Evolutionary conservation across 805 yeast genomes (phyloP).

Genomic region (Nakazawaea ambrosiae): DNA sequence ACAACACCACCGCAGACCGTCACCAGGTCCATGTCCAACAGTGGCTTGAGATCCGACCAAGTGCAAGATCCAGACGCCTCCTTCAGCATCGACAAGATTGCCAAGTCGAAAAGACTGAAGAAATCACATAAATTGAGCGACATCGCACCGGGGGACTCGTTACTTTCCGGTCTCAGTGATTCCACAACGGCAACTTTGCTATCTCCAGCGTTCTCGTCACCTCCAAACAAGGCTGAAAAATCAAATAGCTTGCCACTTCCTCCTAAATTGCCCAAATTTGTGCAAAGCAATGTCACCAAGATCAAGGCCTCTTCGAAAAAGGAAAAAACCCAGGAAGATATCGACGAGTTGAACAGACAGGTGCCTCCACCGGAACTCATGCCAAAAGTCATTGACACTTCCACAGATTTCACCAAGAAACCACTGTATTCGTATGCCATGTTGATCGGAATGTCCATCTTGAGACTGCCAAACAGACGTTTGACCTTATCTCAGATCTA

Average conservation of each 20-base stretch:
- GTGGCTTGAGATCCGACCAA: conserved; percentile 6
- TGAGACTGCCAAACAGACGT: conserved; percentile 67
- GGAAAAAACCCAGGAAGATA: conserved; percentile 12
- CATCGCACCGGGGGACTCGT: no score
- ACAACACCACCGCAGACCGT: conserved; percentile 32
- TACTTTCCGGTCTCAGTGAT: no score
- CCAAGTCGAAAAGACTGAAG: conserved; percentile 2
- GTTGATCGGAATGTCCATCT: conserved; percentile 85
- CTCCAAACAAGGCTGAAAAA: conserved; percentile 16
- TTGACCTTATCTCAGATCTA: conserved; percentile 81
- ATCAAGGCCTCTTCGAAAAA: conserved; percentile 13
- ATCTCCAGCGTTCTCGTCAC: conserved; percentile 42
- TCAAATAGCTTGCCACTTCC: conserved; percentile 8
- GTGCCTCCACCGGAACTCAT: conserved; percentile 31
- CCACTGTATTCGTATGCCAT: conserved; percentile 96
- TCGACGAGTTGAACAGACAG: conserved; percentile 12
- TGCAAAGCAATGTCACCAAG: conserved; percentile 10
- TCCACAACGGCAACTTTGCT: conserved; percentile 12
- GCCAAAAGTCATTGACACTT: conserved; percentile 42
- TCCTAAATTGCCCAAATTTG: conserved; percentile 12
- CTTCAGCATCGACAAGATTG: not conserved
- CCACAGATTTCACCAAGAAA: conserved; percentile 36
- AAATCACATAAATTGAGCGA: conserved; percentile 1
- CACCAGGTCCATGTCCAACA: conserved; percentile 14
- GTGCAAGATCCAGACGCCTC: not conserved